Percentiles rank a stretch among this genome's conserved stretches.
These are phyloP conservation scores for Haematococcus sp. DNA, from an alignment of 139 green algal species.

Conservation along the genomic window DNA sequence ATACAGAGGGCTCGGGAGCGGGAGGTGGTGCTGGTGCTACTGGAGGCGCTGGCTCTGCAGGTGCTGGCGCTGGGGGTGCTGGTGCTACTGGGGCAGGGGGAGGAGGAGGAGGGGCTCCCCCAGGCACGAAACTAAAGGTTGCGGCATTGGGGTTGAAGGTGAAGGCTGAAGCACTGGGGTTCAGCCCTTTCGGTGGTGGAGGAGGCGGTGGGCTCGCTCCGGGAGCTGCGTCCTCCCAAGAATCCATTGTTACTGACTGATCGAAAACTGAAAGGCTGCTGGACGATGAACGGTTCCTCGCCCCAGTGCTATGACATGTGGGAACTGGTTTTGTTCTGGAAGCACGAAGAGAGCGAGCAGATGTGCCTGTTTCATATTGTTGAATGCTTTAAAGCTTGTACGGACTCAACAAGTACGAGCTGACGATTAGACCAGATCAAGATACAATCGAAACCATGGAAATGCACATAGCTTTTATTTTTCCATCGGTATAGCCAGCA, in stretches of 20 bases:
- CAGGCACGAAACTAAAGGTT: conserved; percentile 25
- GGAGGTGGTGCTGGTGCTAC: background rate
- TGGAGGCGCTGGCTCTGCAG: background rate
- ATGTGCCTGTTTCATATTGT: background rate
- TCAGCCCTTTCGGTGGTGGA: conserved; percentile 30
- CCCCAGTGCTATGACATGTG: background rate
- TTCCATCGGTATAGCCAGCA: too few species aligned
- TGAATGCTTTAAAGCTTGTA: background rate
- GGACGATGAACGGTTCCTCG: background rate
- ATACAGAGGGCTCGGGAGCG: background rate
- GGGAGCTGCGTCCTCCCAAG: conserved; percentile 46
- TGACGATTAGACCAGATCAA: too few species aligned
- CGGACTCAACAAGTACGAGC: too few species aligned
- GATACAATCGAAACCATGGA: too few species aligned
- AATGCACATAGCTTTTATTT: too few species aligned
- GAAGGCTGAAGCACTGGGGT: conserved; percentile 57
- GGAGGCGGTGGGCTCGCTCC: conserved; percentile 8
- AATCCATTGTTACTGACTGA: conserved; percentile 16
- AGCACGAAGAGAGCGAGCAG: background rate
- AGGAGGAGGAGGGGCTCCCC: conserved; percentile 10
- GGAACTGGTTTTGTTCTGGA: background rate
- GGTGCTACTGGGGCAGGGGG: conserved; percentile 19
- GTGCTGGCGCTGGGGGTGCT: conserved; percentile 8
- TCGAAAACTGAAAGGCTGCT: background rate
- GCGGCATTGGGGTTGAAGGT: conserved; percentile 63